Base-by-base conservation (phyloP, 495 filamentous ascomycete genomes). In the Podospora pseudoanserina region DNA sequence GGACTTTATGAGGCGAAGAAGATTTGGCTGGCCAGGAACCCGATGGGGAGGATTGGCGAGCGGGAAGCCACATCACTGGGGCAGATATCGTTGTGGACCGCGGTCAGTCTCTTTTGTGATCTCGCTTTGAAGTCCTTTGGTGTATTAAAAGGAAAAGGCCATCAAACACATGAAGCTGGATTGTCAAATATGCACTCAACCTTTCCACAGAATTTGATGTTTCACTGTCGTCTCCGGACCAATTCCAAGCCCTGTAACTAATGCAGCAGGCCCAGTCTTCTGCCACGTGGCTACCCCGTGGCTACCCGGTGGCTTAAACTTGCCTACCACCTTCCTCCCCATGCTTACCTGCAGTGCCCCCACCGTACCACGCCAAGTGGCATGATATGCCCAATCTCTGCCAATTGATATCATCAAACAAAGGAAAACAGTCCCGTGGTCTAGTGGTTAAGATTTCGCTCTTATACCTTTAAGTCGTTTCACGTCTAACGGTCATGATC, bases 391-490 rank as follows among this genome's bases (percentile, higher is more conserved):
- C 39, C 39, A 6, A 16, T 16, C 9, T 49, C 39, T 2, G 55
- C 55, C 55, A 26, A 58, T 58, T 20, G 55, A 58, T 1, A 18
- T 26, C 55, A 58, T 7, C 55, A 58, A 13, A 7, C 6, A 26
- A 19, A 9, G n/a, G 4, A 18, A 26, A 58, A 19, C 15, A 58
- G 55, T 58, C 55, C 55, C 55, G 55, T 58, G 55, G 55, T 58
- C 55, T 58, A 58, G 55, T 58, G 55, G 55, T 58, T 58, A 58
- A 19, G 55, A 58, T 58, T 58, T 58, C 55, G 55, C 55, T 58
- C 55, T 58, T 58, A 58, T 58, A 58, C 11, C 55, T 11, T 58
- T 58, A 19, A 20, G 55, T 58, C n/a, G 9, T 49, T 13, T 13
- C 15, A 49, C 9, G 39, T 13, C 39, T 49, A 20, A 58, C n/a